Evolutionary conservation across 129 eudicot species (phyloP).

Genomic region (Artemisia tridentata): DNA sequence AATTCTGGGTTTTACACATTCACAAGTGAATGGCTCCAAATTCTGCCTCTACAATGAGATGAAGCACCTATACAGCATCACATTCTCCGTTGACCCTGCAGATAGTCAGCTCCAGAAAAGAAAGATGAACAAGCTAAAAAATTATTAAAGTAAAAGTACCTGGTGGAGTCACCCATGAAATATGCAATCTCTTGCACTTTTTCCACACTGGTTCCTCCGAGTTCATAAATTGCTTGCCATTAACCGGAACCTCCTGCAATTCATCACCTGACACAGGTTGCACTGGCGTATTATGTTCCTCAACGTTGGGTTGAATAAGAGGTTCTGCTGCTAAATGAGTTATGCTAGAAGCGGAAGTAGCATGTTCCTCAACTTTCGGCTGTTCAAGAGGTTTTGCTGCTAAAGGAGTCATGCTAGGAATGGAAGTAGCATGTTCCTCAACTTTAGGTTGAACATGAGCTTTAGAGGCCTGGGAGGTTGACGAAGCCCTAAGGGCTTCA

Average conservation of each 20-base stretch:
- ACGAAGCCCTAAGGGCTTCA: slow-evolving; percentile 37
- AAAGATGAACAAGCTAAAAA: not conserved
- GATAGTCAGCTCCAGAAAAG: slow-evolving; percentile 17
- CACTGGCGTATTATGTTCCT: slow-evolving; percentile 40
- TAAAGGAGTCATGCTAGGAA: slow-evolving; percentile 29
- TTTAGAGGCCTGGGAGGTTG: slow-evolving; percentile 40
- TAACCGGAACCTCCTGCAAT: slow-evolving; percentile 14
- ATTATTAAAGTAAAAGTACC: slow-evolving; percentile 45
- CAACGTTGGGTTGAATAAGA: slow-evolving; percentile 17
- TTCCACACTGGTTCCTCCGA: slow-evolving; percentile 59
- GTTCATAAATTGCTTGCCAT: slow-evolving; percentile 32
- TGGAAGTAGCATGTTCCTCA: slow-evolving; percentile 41
- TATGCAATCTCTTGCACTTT: slow-evolving; percentile 64
- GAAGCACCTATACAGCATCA: slow-evolving; percentile 3
- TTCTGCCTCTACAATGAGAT: slow-evolving; percentile 9
- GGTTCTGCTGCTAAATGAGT: slow-evolving; percentile 32
- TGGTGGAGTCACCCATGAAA: slow-evolving; percentile 80
- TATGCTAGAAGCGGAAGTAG: slow-evolving; percentile 32
- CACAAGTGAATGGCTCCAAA: too few relatives aligned
- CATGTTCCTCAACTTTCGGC: slow-evolving; percentile 45
- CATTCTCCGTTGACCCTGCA: slow-evolving; percentile 25
- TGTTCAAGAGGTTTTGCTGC: slow-evolving; percentile 33
- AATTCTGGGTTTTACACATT: too few relatives aligned
- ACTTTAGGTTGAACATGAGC: slow-evolving; percentile 37
- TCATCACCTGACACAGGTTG: slow-evolving; percentile 9